These are phyloP conservation scores for Ceratocystis lukuohia DNA, from an alignment of 2,329 filamentous ascomycete genomes.

Conservation along the genomic window DNA sequence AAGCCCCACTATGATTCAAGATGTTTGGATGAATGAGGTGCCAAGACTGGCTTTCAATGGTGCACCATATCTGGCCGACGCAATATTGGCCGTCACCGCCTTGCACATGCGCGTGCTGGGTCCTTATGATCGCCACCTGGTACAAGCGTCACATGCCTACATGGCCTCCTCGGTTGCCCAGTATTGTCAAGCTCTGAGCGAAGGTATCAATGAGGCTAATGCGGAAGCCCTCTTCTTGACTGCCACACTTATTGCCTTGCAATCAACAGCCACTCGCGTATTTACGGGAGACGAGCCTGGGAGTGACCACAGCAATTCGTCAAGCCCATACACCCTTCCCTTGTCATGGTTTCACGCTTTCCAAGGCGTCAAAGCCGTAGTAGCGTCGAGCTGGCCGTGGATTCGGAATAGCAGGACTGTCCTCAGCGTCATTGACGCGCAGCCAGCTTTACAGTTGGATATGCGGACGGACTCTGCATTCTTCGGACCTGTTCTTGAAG, in stretches of 20 bases:
- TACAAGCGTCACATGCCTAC: slow-evolving; percentile 50
- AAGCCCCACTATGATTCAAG: slow-evolving; percentile 37
- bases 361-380: slow-evolving; percentile 52
- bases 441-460: slow-evolving; percentile 48
- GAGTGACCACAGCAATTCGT: slow-evolving; percentile 29
- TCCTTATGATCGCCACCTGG: slow-evolving; percentile 46
- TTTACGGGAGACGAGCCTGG: slow-evolving; percentile 42
- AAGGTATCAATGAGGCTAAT: slow-evolving; percentile 44
- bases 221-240: slow-evolving; percentile 52
- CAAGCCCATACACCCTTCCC: slow-evolving; percentile 42
- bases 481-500: slow-evolving; percentile 47
- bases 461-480: slow-evolving; percentile 39
- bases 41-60: slow-evolving; percentile 48
- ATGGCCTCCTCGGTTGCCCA: slow-evolving; percentile 50
- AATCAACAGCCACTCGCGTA: slow-evolving; percentile 49
- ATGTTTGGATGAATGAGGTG: slow-evolving; percentile 47
- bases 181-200: slow-evolving; percentile 43
- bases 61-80: slow-evolving; percentile 46
- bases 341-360: slow-evolving; percentile 54
- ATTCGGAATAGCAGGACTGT: slow-evolving; percentile 44
- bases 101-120: slow-evolving; percentile 44
- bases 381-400: slow-evolving; percentile 51
- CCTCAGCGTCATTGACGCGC: slow-evolving; percentile 49
- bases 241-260: slow-evolving; percentile 50
- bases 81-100: slow-evolving; percentile 50